Base-by-base conservation (phyloP, 371 early-diverging fungal genomes). In the Mucor circinelloides region DNA sequence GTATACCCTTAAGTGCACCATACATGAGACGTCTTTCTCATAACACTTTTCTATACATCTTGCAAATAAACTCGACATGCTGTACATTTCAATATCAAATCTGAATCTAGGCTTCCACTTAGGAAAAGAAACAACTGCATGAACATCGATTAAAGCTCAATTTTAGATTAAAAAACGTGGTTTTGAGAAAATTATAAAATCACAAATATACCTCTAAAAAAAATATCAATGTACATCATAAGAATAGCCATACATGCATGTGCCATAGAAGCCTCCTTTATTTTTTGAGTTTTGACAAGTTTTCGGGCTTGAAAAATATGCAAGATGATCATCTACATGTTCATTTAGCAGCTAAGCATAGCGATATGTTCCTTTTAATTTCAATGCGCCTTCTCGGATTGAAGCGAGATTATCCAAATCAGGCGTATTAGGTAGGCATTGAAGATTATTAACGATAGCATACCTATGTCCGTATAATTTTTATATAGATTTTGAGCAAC, bases 291-390 rank as follows among this genome's bases (percentile, higher is more conserved):
- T 50, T 44, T 50, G 50, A 50, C 50, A 50, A 50, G 50, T 50
- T 50, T 50, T 50, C 50, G 50, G 50, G 50, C 50, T 50, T 50
- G 50, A 50, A 50, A 25, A 23, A 23, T 50, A 50, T 50, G 50
- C 50, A 50, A 50, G 50, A 23, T 50, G 50, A 48, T 48, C 48
- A 23, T 48, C 23, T 6, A 48, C 19, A 21, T 48, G 6, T 25
- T 50, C 50, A 25, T 25, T 50, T 50, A 40, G 15, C 50, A 50
- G 6, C 12, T 19, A n/a, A 13, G 36, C 36, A 44, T 19, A 44
- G 2, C 19, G 7, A 19, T n/a, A 44, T n/a, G 7, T 44, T 19
- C 44, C 25, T 23, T 25, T 10, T 50, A 50, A 25, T 25, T 25
- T 25, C 10, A 1, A 25, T 50, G 2, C 25, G 1, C 10, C 12